Evolutionary conservation across 352 stramenopile species (phyloP).

Genomic region (Globisporangium cylindrosporum): DNA sequence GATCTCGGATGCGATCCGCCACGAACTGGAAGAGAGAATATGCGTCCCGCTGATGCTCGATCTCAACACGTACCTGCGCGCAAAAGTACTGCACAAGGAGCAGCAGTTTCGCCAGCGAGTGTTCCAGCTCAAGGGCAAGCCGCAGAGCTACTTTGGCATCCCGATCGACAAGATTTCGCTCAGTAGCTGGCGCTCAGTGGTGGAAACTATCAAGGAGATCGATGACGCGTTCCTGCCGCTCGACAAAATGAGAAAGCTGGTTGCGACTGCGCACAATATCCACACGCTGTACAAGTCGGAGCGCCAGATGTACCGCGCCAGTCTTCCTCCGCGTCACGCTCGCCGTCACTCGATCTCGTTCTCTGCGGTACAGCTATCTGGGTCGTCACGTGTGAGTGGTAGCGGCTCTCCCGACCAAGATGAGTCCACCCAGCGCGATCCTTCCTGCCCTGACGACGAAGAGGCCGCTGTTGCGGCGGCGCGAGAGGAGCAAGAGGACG

Average conservation of each 20-base stretch:
- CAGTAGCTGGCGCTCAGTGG: conserved; percentile 71
- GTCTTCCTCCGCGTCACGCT: conserved; percentile 24
- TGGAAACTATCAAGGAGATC: conserved; percentile 78
- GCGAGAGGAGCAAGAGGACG: conserved; percentile 45
- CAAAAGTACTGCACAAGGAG: conserved; percentile 63
- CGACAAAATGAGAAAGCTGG: conserved; percentile 84
- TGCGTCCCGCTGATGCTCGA: conserved; percentile 75
- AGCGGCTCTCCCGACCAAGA: neutral
- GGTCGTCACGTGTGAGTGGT: conserved; percentile 3
- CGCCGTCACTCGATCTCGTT: conserved; percentile 40
- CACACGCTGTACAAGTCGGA: conserved; percentile 69
- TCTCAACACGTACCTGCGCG: conserved; percentile 42
- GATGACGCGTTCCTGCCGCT: conserved; percentile 75
- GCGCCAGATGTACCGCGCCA: conserved; percentile 40
- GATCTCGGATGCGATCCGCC: conserved; percentile 78
- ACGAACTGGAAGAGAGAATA: conserved; percentile 79
- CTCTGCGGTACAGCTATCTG: conserved; percentile 16
- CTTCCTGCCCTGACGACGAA: conserved; percentile 13
- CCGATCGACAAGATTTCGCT: conserved; percentile 73
- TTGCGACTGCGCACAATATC: conserved; percentile 67
- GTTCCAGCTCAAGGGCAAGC: conserved; percentile 61
- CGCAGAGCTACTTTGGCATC: conserved; percentile 83
- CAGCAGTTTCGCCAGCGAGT: conserved; percentile 69
- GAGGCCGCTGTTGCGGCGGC: conserved; percentile 8
- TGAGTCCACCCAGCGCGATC: neutral